Base-by-base conservation (phyloP, 2,329 filamentous ascomycete species). In the Blastomyces emzantsi region DNA sequence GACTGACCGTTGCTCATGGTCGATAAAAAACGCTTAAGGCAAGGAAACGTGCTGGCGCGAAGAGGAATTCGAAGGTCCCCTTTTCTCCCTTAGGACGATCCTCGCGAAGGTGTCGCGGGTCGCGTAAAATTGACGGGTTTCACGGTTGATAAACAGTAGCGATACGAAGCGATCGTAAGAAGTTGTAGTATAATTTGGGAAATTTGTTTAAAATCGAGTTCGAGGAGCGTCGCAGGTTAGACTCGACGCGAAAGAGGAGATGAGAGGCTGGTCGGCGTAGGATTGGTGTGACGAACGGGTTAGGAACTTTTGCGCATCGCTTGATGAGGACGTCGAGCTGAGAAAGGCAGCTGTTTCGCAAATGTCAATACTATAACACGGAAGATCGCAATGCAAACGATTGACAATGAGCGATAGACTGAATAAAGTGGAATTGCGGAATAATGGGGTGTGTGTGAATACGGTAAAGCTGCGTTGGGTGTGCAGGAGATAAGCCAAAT, bases 41-140 rank as follows among this genome's bases (percentile, higher is more conserved):
- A 17, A 41, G 41, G 22, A 49, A 49, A 47, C 17, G 41, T 60
- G 47, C 47, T 47, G 41, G 28, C 57, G 39, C 15, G 33, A 33
- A 60, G 17, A 17, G 57, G 39, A 60, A 33, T 25, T 25, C 56
- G 49, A 33, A 51, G 33, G 39, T 30, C 61, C 61, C 58, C 30
- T 51, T 60, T 60, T 41, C 3, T 41, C n/a, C 33, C 17, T 60
- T 47, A 30, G 57, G 56, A 61, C 64, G 64, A 64, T 62, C 64
- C 64, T 66, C 64, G 55, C 61, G 57, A 64, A 57, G 54, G 63
- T 54, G 63, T 47, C 64, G 63, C 64, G 61, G 52, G 52, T 62
- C 60, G 63, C 63, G 59, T 45, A 47, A 39, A 45, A 47, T 43
- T 11, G 47, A 36, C 47, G 59, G 36, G 56, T 33, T 30, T 47